Percentiles rank a stretch among this genome's conserved stretches.
Conservation (phyloP, 352 stramenopile species). For the Peronospora belbahrii region DNA sequence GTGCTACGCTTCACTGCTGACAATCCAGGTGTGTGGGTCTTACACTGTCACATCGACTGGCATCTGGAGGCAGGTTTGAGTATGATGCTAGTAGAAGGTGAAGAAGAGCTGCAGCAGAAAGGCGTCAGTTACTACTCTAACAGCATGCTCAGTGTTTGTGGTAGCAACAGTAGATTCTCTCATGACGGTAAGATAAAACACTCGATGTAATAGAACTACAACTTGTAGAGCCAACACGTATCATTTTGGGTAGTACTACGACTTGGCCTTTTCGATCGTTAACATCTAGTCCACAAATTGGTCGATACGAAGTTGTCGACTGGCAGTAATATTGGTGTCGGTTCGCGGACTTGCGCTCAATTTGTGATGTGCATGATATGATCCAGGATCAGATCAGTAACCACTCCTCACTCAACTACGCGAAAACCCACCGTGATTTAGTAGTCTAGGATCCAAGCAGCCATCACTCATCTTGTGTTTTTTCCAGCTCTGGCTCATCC, state of each 20-base stretch:
- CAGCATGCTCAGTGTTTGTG: slow-evolving; percentile 15
- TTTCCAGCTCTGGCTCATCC: no score
- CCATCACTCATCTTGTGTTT: no score
- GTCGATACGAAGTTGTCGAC: background rate
- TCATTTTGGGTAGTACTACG: background rate
- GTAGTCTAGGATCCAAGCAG: no score
- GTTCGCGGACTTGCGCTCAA: no score
- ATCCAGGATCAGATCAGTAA: no score
- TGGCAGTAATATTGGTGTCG: background rate
- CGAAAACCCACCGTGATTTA: no score
- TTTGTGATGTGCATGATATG: no score
- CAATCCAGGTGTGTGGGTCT: slow-evolving; percentile 24
- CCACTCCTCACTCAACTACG: no score
- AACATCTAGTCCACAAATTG: background rate
- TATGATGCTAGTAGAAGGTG: slow-evolving; percentile 15
- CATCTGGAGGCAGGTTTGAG: slow-evolving; percentile 20
- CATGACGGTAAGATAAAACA: background rate
- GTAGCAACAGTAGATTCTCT: background rate
- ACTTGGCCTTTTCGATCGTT: background rate
- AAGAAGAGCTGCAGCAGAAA: slow-evolving; percentile 3
- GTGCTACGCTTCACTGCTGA: slow-evolving; percentile 23
- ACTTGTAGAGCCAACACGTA: background rate
- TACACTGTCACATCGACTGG: slow-evolving; percentile 31
- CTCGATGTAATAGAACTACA: no score
- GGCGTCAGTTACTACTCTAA: slow-evolving; percentile 3